Evolutionary conservation across 495 filamentous ascomycete species (phyloP).

Genomic region (Gamarada debralockiae): DNA sequence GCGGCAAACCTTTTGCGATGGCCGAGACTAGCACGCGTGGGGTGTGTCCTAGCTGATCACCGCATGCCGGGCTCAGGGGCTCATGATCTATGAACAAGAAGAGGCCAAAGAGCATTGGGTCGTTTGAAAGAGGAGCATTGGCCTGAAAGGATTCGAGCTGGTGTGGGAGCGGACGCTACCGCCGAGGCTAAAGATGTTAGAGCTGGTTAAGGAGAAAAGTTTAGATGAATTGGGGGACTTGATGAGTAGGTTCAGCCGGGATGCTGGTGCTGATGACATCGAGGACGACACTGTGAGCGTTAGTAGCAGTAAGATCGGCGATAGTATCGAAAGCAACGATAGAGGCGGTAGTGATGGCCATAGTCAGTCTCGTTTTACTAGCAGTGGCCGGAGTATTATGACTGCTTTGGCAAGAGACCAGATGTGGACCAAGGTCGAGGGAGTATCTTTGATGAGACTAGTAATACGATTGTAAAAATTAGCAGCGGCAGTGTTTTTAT

Average conservation of each 20-base stretch:
- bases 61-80: not conserved
- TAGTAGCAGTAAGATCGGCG: too few relatives aligned
- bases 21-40: not conserved
- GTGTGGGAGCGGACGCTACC: conserved; percentile 5
- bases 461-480: too few relatives aligned
- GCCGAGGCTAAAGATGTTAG: conserved; percentile 4
- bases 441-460: too few relatives aligned
- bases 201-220: conserved; percentile 1
- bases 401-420: too few relatives aligned
- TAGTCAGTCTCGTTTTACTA: too few relatives aligned
- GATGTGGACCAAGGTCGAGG: too few relatives aligned
- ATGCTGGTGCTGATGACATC: too few relatives aligned
- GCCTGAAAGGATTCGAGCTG: not conserved
- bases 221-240: conserved; percentile 2
- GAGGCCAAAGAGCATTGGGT: not conserved
- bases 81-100: not conserved
- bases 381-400: too few relatives aligned
- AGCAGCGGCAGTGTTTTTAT: too few relatives aligned
- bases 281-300: too few relatives aligned
- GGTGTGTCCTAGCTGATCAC: not conserved
- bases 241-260: conserved; percentile 1
- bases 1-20: not conserved
- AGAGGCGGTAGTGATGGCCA: too few relatives aligned
- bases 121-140: conserved; percentile 4
- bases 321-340: too few relatives aligned